A percentile compares a stretch with the other conserved stretches of the same genome.
Conservation (phyloP, 768 basidiomycete species). For the Pisolithus marmoratus region DNA sequence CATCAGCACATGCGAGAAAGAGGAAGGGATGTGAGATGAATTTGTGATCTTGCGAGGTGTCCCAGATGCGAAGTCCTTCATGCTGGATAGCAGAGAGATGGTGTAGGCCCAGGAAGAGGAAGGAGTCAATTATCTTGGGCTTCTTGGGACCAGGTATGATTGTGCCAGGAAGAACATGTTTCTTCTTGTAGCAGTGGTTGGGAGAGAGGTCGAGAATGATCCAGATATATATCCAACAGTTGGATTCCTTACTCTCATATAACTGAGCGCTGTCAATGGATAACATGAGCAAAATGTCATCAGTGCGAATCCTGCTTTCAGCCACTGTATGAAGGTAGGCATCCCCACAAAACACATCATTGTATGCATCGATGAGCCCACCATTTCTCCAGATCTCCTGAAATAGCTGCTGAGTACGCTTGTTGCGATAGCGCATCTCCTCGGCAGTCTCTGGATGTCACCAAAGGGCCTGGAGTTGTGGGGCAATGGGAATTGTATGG, state of each 20-base stretch:
- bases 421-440: not conserved
- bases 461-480: not conserved
- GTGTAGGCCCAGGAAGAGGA: conserved; percentile 13
- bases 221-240: conserved; percentile 25
- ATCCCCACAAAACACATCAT: not conserved
- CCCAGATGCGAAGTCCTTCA: conserved; percentile 17
- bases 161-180: conserved; percentile 22
- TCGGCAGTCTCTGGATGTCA: not conserved
- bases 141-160: conserved; percentile 31
- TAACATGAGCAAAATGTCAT: conserved; percentile 29
- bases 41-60: conserved; percentile 2
- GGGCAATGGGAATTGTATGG: not conserved
- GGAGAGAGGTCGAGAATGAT: conserved; percentile 20
- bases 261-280: conserved; percentile 39
- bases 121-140: conserved; percentile 25
- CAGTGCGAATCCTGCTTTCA: not conserved
- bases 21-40: conserved; percentile 12
- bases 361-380: not conserved
- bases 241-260: conserved; percentile 24
- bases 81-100: conserved; percentile 13
- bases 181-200: conserved; percentile 6
- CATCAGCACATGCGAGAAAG: conserved; percentile 26
- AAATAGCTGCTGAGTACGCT: not conserved
- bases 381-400: not conserved
- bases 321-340: not conserved